Evolutionary conservation across 2,329 filamentous ascomycete species (phyloP).

Genomic region (Calcarisporium arbuscula): DNA sequence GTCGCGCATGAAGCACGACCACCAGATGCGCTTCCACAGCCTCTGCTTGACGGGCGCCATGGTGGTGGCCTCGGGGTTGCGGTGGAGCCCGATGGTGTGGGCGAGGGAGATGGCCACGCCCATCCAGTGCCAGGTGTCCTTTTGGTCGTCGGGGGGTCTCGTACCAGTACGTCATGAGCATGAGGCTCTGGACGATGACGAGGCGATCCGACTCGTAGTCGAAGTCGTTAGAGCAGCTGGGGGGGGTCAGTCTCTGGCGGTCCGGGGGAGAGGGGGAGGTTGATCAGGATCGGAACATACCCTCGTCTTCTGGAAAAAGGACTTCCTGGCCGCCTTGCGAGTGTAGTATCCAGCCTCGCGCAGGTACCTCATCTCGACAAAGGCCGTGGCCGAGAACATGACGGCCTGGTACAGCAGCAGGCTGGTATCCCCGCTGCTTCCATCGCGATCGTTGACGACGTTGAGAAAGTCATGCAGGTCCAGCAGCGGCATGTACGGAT

Average conservation of each 20-base stretch:
- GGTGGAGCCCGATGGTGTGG: slow-evolving; percentile 88
- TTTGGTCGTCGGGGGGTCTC: slow-evolving; percentile 94
- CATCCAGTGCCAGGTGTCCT: slow-evolving; percentile 99
- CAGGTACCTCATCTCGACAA: slow-evolving; percentile 74
- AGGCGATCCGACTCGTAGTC: slow-evolving; percentile 91
- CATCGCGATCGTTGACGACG: slow-evolving; percentile 60
- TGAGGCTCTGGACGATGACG: slow-evolving; percentile 76
- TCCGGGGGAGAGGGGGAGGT: neutral
- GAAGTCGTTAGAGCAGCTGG: slow-evolving; percentile 83
- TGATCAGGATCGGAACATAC: slow-evolving; percentile 41
- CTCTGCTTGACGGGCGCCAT: slow-evolving; percentile 70
- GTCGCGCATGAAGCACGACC: slow-evolving; percentile 95
- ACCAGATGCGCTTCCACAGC: slow-evolving; percentile 95
- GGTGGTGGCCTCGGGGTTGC: slow-evolving; percentile 70
- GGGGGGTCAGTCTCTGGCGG: neutral
- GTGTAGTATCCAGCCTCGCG: slow-evolving; percentile 70
- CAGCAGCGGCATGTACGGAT: slow-evolving; percentile 88
- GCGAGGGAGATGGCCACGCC: slow-evolving; percentile 88
- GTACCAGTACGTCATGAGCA: slow-evolving; percentile 97
- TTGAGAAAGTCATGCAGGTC: slow-evolving; percentile 57
- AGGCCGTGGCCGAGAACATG: slow-evolving; percentile 89
- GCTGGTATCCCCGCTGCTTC: slow-evolving; percentile 66
- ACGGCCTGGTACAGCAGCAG: slow-evolving; percentile 87
- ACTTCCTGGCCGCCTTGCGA: slow-evolving; percentile 75
- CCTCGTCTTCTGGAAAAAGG: slow-evolving; percentile 83